These are phyloP conservation scores for Sugiyamaella americana DNA, from an alignment of 805 yeast genomes.

Conservation along the genomic window DNA sequence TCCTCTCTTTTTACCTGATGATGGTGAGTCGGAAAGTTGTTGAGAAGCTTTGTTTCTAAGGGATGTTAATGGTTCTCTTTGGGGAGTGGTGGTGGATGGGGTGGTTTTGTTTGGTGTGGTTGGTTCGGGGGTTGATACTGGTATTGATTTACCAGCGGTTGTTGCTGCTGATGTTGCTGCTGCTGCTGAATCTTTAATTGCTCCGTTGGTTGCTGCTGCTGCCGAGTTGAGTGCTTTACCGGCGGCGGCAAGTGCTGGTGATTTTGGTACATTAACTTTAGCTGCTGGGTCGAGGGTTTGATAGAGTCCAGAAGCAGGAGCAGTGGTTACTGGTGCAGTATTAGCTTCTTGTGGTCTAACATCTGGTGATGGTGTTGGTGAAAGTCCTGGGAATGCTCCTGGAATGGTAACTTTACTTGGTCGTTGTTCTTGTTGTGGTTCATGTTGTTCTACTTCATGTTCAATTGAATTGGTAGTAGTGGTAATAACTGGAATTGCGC, in stretches of 20 bases:
- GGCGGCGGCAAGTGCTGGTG: constrained; percentile 6
- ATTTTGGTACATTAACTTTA: neutral
- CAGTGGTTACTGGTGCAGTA: constrained; percentile 1
- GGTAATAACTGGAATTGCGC: neutral
- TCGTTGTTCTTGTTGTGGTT: too few species aligned
- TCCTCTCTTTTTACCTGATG: neutral
- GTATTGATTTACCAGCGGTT: neutral
- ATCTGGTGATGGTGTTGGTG: neutral
- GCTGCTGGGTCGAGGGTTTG: constrained; percentile 4
- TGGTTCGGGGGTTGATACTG: neutral
- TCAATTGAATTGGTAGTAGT: neutral
- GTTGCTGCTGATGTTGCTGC: neutral
- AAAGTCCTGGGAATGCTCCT: constrained; percentile 35
- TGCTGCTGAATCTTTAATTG: constrained; percentile 5
- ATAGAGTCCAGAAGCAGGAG: constrained; percentile 1
- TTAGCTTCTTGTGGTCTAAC: neutral
- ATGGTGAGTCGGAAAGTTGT: neutral
- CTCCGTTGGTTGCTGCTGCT: constrained; percentile 3
- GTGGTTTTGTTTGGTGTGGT: neutral
- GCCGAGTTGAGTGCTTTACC: constrained; percentile 1
- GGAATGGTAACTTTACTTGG: constrained; percentile 27
- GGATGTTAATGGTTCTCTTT: neutral
- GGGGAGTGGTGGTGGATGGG: neutral
- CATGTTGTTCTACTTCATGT: neutral
- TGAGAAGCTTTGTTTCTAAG: neutral